Base-by-base conservation (phyloP, 176 grass and related monocot species). In the Triticum urartu region DNA sequence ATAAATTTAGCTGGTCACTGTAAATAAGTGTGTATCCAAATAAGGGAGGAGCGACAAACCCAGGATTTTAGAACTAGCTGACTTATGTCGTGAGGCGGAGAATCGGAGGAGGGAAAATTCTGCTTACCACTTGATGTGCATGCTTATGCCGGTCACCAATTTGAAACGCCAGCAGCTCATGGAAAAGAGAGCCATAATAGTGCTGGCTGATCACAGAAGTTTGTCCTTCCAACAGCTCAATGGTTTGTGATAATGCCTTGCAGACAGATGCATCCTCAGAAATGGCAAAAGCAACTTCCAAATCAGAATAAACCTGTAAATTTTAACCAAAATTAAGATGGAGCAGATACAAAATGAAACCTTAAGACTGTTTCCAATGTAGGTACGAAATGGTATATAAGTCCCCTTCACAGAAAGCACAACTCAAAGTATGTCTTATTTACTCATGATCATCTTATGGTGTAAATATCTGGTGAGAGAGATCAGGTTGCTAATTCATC, bases 151-250 rank as follows among this genome's bases (percentile, higher is more conserved):
- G 93, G 61, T 94, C 94, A 62, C 86, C 78, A 83, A 98, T 94
- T 39, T 98, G 97, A 94, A 98, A 98, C n/a, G 92, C 92, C 67
- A 94, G 86, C 33, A 98, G 86, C 75, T 98, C 97, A 64, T 98
- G 93, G 88, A 98, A 98, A 79, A 98, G 90, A 88, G 92, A 94
- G 39, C 92, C 97, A 64, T 98, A 98, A 80, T 92, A 98, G 20
- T 98, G 92, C 80, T 98, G 97, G 82, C 92, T 98, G 81, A 95
- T 94, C 63, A 92, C 61, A 77, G 97, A 86, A 34, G 90, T 96
- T 59, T 92, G 82, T 20, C 92, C 97, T 91, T 98, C 97, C 79
- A 98, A 85, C 64, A 98, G 77, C 76, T 98, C 97, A 83, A 98
- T 94, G 39, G 88, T 92, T 85, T 94, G 93, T 65, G 94, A 94